Evolutionary conservation across 208 protist genomes (phyloP).

Genomic region (Crithidia expoeki): DNA sequence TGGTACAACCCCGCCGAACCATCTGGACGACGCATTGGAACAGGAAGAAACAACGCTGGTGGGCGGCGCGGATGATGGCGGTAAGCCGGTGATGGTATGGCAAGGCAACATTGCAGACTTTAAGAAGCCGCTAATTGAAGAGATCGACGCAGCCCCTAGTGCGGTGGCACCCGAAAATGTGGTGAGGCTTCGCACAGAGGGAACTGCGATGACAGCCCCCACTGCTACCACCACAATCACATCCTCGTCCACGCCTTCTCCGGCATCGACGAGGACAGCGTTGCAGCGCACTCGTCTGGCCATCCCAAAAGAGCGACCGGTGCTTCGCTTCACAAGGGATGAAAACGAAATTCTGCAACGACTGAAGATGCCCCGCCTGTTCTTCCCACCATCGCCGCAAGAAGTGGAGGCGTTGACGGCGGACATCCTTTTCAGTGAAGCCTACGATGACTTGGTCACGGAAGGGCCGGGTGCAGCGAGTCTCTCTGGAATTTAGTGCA

Average conservation of each 20-base stretch:
- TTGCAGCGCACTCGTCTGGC: conserved; percentile 46
- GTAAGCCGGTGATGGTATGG: conserved; percentile 66
- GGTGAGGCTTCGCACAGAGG: background rate
- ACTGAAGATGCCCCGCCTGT: conserved; percentile 47
- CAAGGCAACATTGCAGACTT: conserved; percentile 82
- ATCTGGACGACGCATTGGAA: conserved; percentile 40
- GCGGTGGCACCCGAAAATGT: background rate
- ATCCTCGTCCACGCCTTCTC: background rate
- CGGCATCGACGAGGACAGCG: background rate
- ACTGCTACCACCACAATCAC: background rate
- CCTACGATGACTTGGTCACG: conserved; percentile 90
- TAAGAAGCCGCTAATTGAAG: conserved; percentile 63
- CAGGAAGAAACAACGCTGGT: conserved; percentile 60
- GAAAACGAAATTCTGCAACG: conserved; percentile 58
- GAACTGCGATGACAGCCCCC: background rate
- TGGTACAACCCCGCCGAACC: background rate
- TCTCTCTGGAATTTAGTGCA: conserved; percentile 89
- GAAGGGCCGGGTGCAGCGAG: conserved; percentile 88
- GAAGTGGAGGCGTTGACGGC: conserved; percentile 72
- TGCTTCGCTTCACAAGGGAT: conserved; percentile 52
- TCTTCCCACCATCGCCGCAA: conserved; percentile 54
- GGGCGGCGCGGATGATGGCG: conserved; percentile 7
- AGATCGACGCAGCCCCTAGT: conserved; percentile 26
- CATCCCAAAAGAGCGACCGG: conserved; percentile 50
- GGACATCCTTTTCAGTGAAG: conserved; percentile 85